Evolutionary conservation across 805 yeast genomes (phyloP), one percentile per base, ranked within the genome.

Genomic region (Wickerhamomyces chambardii): DNA sequence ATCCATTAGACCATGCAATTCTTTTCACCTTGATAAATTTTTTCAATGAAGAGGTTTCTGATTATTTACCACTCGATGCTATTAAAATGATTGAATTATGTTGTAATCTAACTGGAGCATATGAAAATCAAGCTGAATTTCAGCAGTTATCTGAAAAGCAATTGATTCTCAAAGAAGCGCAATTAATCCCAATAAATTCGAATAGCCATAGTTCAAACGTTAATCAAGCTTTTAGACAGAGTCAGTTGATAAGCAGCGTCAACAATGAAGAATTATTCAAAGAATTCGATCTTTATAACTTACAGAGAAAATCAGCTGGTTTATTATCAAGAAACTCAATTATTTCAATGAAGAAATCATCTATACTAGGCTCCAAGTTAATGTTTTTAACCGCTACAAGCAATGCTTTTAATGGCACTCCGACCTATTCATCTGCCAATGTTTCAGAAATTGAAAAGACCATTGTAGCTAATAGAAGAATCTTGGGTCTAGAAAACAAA

Each of bases 1-100:
- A 78, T 42, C 65, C 68, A 30, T 50, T 48, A 15, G 95, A 87
- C 53, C 72, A 70, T 41, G 58, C 56, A 18, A 61, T 78, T 28
- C 59, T 87, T 31, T 75, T 92, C 11, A 79, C 85, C 0, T 59
- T 86, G 48, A 68, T 83, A 31, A 83, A 83, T 48, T 82, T 86
- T 51, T 78, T 84, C 50, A 84, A 83, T 53, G 95, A 84, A 55
- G 86, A 78, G 12, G 66, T 78, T n/a, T 64, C 73, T n/a, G 49
- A 55, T 11, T 64, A 55, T 38, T 58, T 82, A 35, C 94, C 92
- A 1, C 56, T 78, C 16, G 90, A 83, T 43, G 64, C 83, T 3
- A 72, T 74, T 56, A 66, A 60, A 38, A 55, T 84, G 39, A 62
- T 82, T 22, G 85, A 77, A 38, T 56, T 73, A 2, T 78, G 83